These are phyloP conservation scores for Neodidymelliopsis sp. DNA, from an alignment of 2,329 filamentous ascomycete genomes.

Conservation along the genomic window DNA sequence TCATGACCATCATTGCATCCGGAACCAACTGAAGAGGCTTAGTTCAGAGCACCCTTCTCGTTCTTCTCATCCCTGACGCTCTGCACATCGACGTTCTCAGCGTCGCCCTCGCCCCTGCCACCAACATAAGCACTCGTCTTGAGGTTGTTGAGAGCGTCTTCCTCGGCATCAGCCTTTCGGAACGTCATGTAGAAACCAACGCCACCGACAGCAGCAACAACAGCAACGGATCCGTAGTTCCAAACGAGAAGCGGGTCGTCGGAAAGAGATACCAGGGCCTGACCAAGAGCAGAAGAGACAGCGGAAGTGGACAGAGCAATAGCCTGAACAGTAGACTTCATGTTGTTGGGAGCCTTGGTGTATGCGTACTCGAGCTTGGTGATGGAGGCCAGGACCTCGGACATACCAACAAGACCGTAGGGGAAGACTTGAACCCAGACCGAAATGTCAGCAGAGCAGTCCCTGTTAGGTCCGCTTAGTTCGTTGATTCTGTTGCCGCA, in stretches of 20 bases:
- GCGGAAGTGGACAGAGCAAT: conserved; percentile 48
- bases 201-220: conserved; percentile 42
- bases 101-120: conserved; percentile 23
- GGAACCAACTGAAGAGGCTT: too few species aligned
- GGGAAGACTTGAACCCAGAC: conserved; percentile 64
- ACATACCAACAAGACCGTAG: conserved; percentile 63
- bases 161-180: conserved; percentile 42
- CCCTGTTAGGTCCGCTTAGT: conserved; percentile 50
- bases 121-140: conserved; percentile 35
- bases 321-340: conserved; percentile 56
- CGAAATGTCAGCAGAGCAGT: conserved; percentile 56
- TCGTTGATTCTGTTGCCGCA: conserved; percentile 40
- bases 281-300: conserved; percentile 41
- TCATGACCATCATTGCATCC: too few species aligned
- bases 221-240: conserved; percentile 43
- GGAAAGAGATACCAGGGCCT: conserved; percentile 42
- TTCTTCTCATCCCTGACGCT: conserved; percentile 32
- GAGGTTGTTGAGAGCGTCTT: conserved; percentile 44
- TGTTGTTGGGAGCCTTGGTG: conserved; percentile 64
- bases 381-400: conserved; percentile 71
- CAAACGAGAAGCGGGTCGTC: conserved; percentile 45
- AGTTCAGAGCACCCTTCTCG: conserved; percentile 25
- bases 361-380: conserved; percentile 66
- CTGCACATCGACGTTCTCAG: conserved; percentile 24
- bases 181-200: conserved; percentile 43